Percentiles rank a stretch among this genome's conserved stretches.
These are phyloP conservation scores for Alliaria petiolata DNA, from an alignment of 345 rosid species.

Conservation along the genomic window DNA sequence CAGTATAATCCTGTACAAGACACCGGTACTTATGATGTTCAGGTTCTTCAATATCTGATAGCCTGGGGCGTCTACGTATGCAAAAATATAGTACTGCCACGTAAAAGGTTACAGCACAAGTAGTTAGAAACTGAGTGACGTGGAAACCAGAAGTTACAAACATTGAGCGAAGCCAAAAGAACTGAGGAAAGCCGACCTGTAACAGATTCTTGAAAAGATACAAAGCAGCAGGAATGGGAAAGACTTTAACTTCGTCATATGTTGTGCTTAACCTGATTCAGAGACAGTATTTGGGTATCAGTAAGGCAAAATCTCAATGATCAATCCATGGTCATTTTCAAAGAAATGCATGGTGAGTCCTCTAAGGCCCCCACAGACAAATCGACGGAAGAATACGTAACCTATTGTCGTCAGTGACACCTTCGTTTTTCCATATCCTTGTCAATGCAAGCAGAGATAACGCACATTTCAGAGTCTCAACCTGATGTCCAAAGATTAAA, in stretches of 20 bases:
- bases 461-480: conserved; percentile 89
- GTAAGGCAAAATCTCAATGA: neutral
- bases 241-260: conserved; percentile 78
- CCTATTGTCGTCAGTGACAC: conserved; percentile 95
- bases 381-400: conserved; percentile 3
- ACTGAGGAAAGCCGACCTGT: conserved; percentile 44
- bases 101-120: conserved; percentile 12
- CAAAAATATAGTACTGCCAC: conserved; percentile 93
- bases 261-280: conserved; percentile 81
- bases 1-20: conserved; percentile 83
- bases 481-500: conserved; percentile 41
- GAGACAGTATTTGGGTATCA: conserved; percentile 14
- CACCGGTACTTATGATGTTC: conserved; percentile 92
- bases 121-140: conserved; percentile 16
- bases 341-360: neutral
- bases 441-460: conserved; percentile 85
- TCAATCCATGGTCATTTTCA: neutral
- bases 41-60: conserved; percentile 97
- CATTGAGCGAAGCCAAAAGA: neutral
- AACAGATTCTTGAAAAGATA: conserved; percentile 96
- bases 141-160: neutral
- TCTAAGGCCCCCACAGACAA: neutral
- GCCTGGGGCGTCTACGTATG: conserved; percentile 96
- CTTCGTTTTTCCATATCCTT: conserved; percentile 73
- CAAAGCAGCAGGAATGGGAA: conserved; percentile 89